Percentiles rank a stretch among this genome's conserved stretches.
Conservation (phyloP, 2,329 filamentous ascomycete genomes). For the Alternaria rosae region DNA sequence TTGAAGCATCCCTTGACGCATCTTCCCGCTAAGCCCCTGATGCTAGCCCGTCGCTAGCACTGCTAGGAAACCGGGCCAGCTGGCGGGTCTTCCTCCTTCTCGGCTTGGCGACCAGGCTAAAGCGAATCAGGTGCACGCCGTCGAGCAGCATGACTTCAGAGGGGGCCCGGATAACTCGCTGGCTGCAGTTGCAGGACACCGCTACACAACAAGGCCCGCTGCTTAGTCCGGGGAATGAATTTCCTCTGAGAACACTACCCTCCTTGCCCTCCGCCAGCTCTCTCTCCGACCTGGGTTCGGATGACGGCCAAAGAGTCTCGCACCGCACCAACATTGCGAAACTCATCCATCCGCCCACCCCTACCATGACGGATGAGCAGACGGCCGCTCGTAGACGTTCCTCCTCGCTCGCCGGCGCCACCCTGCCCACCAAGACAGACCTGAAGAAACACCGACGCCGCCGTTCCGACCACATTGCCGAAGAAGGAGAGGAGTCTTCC, state of each 20-base stretch:
- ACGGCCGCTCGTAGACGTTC: conserved; percentile 42
- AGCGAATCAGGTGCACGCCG: conserved; percentile 24
- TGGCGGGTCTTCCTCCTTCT: conserved; percentile 4
- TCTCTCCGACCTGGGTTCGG: conserved; percentile 32
- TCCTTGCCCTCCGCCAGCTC: conserved; percentile 43
- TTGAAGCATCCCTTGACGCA: conserved; percentile 24
- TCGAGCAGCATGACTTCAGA: conserved; percentile 27
- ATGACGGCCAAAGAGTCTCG: conserved; percentile 22
- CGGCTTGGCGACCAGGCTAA: conserved; percentile 15
- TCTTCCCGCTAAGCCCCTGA: conserved; percentile 27
- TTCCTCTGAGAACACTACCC: conserved; percentile 45
- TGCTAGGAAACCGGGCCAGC: conserved; percentile 9
- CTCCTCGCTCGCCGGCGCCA: conserved; percentile 44
- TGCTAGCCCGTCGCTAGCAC: conserved; percentile 17
- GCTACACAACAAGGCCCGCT: conserved; percentile 34
- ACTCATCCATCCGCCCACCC: conserved; percentile 43
- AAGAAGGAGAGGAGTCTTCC: conserved; percentile 41
- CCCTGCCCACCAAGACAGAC: conserved; percentile 29
- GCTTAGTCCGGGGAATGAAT: conserved; percentile 47
- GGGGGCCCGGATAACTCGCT: conserved; percentile 39
- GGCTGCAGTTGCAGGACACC: conserved; percentile 39
- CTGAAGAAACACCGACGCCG: conserved; percentile 38
- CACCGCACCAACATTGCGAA: conserved; percentile 32
- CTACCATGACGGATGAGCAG: conserved; percentile 42
- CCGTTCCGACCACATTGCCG: conserved; percentile 43